Evolutionary conservation across 1,284 basidiomycete species (phyloP), one percentile per base, ranked within the genome.

Genomic region (Pyrrhoderma noxium): DNA sequence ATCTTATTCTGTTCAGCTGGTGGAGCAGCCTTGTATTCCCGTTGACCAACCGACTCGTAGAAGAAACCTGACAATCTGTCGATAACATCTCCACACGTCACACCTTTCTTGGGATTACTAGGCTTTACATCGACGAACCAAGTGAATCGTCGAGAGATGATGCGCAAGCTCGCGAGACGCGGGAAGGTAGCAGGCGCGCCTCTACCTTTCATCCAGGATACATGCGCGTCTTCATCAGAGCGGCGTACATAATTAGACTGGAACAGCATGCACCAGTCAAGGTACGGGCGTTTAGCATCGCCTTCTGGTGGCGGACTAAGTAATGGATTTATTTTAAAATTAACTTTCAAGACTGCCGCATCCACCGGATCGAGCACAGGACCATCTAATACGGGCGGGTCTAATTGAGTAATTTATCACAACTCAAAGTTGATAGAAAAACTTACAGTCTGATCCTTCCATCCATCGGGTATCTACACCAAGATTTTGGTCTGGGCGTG

Each of bases 231-330:
- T 53, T 87, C 85, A 23, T 66, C 73, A 2, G 82, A 83, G 49
- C 78, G 77, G 57, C 77, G 77, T 49, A 80, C 80, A 56, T 76
- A 73, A 44, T 70, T 74, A 2, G 82, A 75, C 3, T 70, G 67
- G 64, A 80, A 85, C 46, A 84, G 71, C 80, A 89, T 83, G 65
- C 84, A 83, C 84, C 85, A 89, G 49, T 74, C 76, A 36, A 89
- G 67, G 60, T 76, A 76, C 11, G 72, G 69, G 40, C 66, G 66
- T 1, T 76, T 72, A 2, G 64, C 52, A 19, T 65, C 65, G 3
- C 69, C 68, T 9, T 81, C 78, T 1, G 68, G 57, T 4, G 72
- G 65, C 0, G 79, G 77, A 3, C 65, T 58, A 5, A 87, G 67
- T 31, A 87, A 70, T 0, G 85, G 83, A 60, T 87, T 85, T 16